Evolutionary conservation across 345 rosid genomes (phyloP), one percentile per base, ranked within the genome.

Genomic region (Corchorus olitorius): DNA sequence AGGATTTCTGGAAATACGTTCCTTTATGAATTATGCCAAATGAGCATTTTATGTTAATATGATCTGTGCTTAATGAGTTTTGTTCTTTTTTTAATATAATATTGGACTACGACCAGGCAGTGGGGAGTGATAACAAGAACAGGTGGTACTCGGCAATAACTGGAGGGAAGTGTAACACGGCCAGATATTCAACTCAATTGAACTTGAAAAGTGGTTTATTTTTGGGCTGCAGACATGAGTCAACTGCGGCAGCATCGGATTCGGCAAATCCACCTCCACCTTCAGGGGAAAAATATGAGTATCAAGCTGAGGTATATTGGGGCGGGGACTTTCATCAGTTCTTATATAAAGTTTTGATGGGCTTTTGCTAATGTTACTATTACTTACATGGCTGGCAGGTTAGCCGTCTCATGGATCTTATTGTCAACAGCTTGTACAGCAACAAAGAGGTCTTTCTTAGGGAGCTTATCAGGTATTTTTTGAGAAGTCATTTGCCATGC

Each of bases 341-440:
- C 63, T 43, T 5, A 15, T 67, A 49, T 66, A 11, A 37, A 33
- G 39, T 37, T 49, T 22, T 46, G 43, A 48, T 80, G 63, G 41
- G 19, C 12, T 64, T 19, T 15, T 48, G 15, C 27, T 33, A 12
- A 22, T 49, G 60, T 41, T 53, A 48, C 20, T 10, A 8, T 66
- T 67, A 67, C 33, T 27, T 70, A 43, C 53, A 5, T 55, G 56
- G 46, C 35, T 68, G 76, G 73, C 93, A 96, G 99, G 98, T 96
- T 75, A 96, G 99, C 77, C 97, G 99, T 14, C 94, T 96, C 63
- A 93, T 96, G 99, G 98, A 96, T 88, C 94, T 96, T 73, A 93
- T 96, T 67, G 99, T 96, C 73, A 93, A 96, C 84, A 88, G 93
- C 87, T 82, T 96, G 79, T 96, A 96, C 87, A 92, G 97, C 80